Percentiles rank a stretch among this genome's conserved stretches.
phyloP scores from a whole-genome alignment of 768 basidiomycete species.

The Boletus sp. region DNA sequence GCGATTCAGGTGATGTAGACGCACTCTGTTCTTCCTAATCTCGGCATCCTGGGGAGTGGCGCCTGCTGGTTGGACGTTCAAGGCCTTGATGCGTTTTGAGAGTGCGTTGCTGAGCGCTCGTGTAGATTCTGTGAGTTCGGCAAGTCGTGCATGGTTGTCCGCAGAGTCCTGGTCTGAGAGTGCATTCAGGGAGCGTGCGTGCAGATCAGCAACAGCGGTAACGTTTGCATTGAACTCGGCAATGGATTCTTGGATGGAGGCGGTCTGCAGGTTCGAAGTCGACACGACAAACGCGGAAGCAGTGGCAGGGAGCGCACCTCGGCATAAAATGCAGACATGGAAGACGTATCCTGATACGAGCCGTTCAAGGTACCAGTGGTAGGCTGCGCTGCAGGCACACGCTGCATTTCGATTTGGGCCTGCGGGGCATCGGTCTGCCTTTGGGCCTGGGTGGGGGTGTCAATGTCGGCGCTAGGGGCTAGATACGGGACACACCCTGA shows the following conservation, averaged over 20 bases:
- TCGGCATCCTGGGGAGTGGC: constrained; percentile 42
- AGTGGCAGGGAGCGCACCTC: constrained; percentile 20
- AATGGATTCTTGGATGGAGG: constrained; percentile 48
- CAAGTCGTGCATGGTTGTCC: constrained; percentile 46
- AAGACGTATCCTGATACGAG: constrained; percentile 20
- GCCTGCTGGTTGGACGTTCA: constrained; percentile 42
- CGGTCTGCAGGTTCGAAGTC: constrained; percentile 35
- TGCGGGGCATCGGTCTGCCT: constrained; percentile 38
- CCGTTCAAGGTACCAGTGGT: not conserved
- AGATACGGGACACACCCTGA: constrained; percentile 64
- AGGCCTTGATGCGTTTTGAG: constrained; percentile 56
- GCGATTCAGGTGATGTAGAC: not conserved
- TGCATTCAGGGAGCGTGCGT: constrained; percentile 49
- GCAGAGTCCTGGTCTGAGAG: constrained; percentile 45
- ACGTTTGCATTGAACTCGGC: constrained; percentile 46
- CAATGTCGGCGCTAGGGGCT: constrained; percentile 20
- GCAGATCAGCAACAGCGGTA: constrained; percentile 45
- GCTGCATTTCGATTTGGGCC: constrained; percentile 28
- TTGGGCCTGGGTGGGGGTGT: constrained; percentile 41
- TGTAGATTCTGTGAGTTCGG: constrained; percentile 59
- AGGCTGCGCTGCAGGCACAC: constrained; percentile 7
- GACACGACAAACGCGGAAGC: not conserved
- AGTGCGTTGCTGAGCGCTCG: constrained; percentile 55
- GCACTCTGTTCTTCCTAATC: constrained; percentile 41
- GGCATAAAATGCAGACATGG: constrained; percentile 34